phyloP scores from a whole-genome alignment of 225 moss, liverwort and hornwort genomes.

The Neckera pumila region DNA sequence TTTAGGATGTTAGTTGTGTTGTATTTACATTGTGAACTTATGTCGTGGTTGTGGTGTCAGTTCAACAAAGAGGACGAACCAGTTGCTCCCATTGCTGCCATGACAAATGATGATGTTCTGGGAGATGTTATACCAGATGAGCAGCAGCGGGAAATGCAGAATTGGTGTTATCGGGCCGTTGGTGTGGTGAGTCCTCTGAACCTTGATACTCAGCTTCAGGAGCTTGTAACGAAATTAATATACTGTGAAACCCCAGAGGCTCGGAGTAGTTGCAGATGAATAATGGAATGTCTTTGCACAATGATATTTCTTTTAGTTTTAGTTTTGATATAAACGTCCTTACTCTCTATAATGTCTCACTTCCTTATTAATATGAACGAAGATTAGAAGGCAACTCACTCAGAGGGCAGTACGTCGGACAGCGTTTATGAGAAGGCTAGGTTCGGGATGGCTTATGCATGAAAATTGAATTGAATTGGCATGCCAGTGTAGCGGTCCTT shows the following conservation, averaged over 20 bases:
- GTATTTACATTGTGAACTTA: background rate
- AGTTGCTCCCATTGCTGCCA: conserved; percentile 16
- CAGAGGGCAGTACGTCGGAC: background rate
- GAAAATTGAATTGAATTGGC: conserved; percentile 41
- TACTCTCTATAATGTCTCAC: background rate
- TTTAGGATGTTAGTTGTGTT: background rate
- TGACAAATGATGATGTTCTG: conserved; percentile 97
- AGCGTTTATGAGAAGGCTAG: background rate
- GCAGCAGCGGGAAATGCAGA: conserved; percentile 91
- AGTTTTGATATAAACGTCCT: background rate
- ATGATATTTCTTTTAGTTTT: background rate
- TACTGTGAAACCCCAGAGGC: background rate
- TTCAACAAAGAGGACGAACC: conserved; percentile 64
- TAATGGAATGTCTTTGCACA: background rate
- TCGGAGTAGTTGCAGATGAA: background rate
- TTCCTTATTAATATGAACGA: background rate
- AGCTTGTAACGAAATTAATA: background rate
- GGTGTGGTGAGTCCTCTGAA: conserved; percentile 48
- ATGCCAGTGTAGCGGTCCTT: conserved; percentile 47
- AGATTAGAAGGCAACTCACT: background rate
- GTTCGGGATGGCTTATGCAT: conserved; percentile 38
- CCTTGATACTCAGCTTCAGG: background rate
- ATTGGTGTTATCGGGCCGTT: conserved; percentile 52
- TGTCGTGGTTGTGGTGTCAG: conserved; percentile 6
- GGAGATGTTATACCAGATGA: conserved; percentile 95